Conservation (phyloP, 2,329 filamentous ascomycete species). For the Fonsecaea multimorphosa region DNA sequence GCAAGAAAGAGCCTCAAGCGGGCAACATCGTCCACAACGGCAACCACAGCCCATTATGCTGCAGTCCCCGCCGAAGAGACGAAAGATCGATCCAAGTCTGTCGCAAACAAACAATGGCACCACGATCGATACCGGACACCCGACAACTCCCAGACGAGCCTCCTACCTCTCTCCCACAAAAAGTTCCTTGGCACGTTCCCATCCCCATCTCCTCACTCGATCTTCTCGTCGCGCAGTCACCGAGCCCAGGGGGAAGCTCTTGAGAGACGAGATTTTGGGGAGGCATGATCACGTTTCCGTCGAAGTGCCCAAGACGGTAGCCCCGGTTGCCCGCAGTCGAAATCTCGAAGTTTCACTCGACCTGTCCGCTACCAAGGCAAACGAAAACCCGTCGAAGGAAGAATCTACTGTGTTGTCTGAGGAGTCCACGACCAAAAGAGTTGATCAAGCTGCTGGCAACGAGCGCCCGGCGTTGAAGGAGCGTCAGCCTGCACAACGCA, state of each 20-base stretch:
- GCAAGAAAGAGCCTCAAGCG: neutral
- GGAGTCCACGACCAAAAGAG: neutral
- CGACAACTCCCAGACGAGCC: slow-evolving; percentile 35
- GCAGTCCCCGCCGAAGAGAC: slow-evolving; percentile 33
- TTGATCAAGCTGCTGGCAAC: neutral
- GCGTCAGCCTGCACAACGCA: neutral
- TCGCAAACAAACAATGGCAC: neutral
- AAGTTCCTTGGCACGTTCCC: slow-evolving; percentile 39
- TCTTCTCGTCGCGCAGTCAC: slow-evolving; percentile 17
- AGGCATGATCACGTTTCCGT: neutral
- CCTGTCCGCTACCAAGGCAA: neutral
- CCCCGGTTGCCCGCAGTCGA: neutral
- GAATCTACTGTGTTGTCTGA: neutral
- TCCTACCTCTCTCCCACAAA: slow-evolving; percentile 41
- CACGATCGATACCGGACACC: slow-evolving; percentile 11
- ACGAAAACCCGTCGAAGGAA: slow-evolving; percentile 1
- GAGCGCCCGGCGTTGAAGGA: slow-evolving; percentile 15
- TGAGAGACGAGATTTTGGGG: slow-evolving; percentile 32
- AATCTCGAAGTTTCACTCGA: neutral
- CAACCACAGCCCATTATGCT: slow-evolving; percentile 22
- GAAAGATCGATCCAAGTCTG: slow-evolving; percentile 18
- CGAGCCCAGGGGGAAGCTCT: slow-evolving; percentile 23
- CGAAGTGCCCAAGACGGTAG: slow-evolving; percentile 1
- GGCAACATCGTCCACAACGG: slow-evolving; percentile 8
- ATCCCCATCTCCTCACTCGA: slow-evolving; percentile 37